phyloP scores from a whole-genome alignment of 495 filamentous ascomycete genomes.

The Lindgomyces ingoldianus region DNA sequence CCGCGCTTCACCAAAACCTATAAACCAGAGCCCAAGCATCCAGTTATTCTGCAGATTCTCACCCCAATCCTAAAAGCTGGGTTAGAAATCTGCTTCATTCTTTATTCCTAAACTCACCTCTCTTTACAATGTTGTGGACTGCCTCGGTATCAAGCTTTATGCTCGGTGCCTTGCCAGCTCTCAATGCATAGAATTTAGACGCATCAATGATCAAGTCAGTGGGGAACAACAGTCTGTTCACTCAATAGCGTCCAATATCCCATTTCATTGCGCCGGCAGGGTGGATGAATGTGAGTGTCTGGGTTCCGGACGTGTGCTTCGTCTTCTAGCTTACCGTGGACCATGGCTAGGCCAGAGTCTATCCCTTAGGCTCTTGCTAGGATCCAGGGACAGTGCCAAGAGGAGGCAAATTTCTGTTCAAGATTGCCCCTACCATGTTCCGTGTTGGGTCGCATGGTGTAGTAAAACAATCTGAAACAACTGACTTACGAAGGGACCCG shows the following conservation, averaged over 20 bases:
- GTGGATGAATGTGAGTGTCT: conserved; percentile 54
- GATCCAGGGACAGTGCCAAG: too few relatives aligned
- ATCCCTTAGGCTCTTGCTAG: too few relatives aligned
- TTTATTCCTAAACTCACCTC: background rate
- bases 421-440: too few relatives aligned
- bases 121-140: conserved; percentile 9
- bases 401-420: background rate
- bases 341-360: too few relatives aligned
- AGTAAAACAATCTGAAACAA: too few relatives aligned
- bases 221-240: conserved; percentile 47
- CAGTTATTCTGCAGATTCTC: background rate
- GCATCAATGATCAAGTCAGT: conserved; percentile 32
- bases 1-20: background rate
- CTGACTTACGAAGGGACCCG: conserved; percentile 47
- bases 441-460: too few relatives aligned
- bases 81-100: background rate
- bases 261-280: conserved; percentile 56
- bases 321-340: too few relatives aligned
- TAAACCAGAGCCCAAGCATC: background rate
- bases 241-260: conserved; percentile 52
- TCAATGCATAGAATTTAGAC: conserved; percentile 27
- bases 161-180: conserved; percentile 8
- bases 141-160: conserved; percentile 11
- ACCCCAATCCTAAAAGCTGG: background rate
- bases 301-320: too few relatives aligned